These are phyloP conservation scores for Penicillium macrosclerotiorum DNA, from an alignment of 495 filamentous ascomycete species.

Conservation along the genomic window DNA sequence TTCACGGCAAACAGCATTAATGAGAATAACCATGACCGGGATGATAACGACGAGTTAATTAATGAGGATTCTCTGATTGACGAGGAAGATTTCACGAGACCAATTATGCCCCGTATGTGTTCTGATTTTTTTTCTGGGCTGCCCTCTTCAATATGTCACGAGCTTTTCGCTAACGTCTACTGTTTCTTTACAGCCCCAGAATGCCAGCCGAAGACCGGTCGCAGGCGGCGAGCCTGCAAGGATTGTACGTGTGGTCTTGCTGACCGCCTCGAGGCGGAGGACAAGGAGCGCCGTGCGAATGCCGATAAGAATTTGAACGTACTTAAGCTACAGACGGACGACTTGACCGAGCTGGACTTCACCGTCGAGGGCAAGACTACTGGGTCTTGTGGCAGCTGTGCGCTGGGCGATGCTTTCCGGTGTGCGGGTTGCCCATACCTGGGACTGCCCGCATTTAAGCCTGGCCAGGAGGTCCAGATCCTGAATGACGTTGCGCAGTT, in stretches of 20 bases:
- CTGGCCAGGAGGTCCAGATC: slow-evolving; percentile 87
- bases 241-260: slow-evolving; percentile 95
- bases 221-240: slow-evolving; percentile 90
- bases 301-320: slow-evolving; percentile 60
- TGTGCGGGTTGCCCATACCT: slow-evolving; percentile 83
- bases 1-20: slow-evolving; percentile 42
- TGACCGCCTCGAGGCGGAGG: slow-evolving; percentile 74
- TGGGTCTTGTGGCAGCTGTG: slow-evolving; percentile 89
- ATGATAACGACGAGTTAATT: slow-evolving; percentile 78
- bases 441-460: slow-evolving; percentile 92
- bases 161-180: slow-evolving; percentile 1
- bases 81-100: slow-evolving; percentile 73
- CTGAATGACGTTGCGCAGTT: slow-evolving; percentile 85
- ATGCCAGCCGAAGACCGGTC: slow-evolving; percentile 84
- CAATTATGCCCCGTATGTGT: slow-evolving; percentile 71
- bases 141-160: slow-evolving; percentile 1
- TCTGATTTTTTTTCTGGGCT: no score
- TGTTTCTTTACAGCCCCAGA: slow-evolving; percentile 60
- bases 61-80: slow-evolving; percentile 85
- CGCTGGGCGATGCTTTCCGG: slow-evolving; percentile 70
- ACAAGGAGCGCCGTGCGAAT: slow-evolving; percentile 61
- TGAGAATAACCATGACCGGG: slow-evolving; percentile 34
- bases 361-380: slow-evolving; percentile 88
- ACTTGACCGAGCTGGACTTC: slow-evolving; percentile 85
- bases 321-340: slow-evolving; percentile 70